Base-by-base conservation (phyloP, 169 alveolate genomes). In the Eimeria acervulina region DNA sequence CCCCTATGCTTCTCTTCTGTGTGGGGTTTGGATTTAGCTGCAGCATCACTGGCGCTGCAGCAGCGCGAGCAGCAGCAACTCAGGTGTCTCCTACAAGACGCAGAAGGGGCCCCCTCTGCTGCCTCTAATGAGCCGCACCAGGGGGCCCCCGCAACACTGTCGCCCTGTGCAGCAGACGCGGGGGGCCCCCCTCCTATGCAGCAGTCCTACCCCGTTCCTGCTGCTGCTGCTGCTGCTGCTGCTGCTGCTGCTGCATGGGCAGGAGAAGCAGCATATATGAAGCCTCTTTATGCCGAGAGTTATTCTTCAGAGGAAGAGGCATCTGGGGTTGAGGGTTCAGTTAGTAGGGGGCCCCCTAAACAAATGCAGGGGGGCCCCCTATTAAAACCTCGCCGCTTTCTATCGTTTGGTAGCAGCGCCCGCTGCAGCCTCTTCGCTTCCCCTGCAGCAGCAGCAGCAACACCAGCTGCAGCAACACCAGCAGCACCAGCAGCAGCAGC, bases 361-460 rank as follows among this genome's bases (percentile, higher is more conserved):
- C n/a, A n/a, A n/a, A n/a, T n/a, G n/a, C 52, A 40, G 36, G 88
- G 88, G 55, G 88, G 40, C 91, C 91, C 76, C 47, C 42, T 52
- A 15, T 52, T 33, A 42, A 31, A 40, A 66, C 91, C 74, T 5
- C 91, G 91, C 4, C 91, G 91, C 21, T 83, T 52, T 33, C 42
- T n/a, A 13, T 83, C 91, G 17, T 83, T 83, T 59, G 91, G 91
- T 76, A 47, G 76, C 91, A 83, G 91, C 52, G 51, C 74, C 31
- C 19, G 91, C 91, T 51, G 91, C 76, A 83, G 42, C 15, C 91
- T 83, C 44, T 83, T 83, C 59, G 15, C 91, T 5, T 78, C 89
- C 2, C 38, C 89, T 83, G 72, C 68, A 6, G 76, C 76, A 31
- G 91, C 76, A 52, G 76, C 91, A 52, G 91, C 91, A 83, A 52